These are phyloP conservation scores for Hypoxylon fragiforme DNA, from an alignment of 495 filamentous ascomycete genomes.

Conservation along the genomic window DNA sequence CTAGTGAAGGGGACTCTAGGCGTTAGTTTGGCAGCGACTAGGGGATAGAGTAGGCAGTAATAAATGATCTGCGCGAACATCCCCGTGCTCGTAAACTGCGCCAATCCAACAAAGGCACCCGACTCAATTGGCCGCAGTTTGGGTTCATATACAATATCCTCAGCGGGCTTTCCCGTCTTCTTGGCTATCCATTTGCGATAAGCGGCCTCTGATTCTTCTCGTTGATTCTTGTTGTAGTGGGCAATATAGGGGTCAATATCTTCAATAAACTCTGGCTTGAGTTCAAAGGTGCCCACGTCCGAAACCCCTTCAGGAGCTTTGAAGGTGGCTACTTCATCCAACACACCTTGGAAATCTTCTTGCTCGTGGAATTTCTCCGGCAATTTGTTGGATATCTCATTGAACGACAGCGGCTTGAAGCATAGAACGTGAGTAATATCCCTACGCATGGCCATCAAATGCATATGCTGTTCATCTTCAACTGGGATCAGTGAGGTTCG, in stretches of 20 bases:
- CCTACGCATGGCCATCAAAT: conserved; percentile 72
- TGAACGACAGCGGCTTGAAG: conserved; percentile 94
- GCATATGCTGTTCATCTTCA: conserved; percentile 66
- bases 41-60: conserved; percentile 78
- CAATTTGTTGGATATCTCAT: conserved; percentile 78
- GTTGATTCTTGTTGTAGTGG: conserved; percentile 94
- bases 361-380: conserved; percentile 84
- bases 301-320: conserved; percentile 86
- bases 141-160: conserved; percentile 93
- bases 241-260: conserved; percentile 92
- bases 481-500: conserved; percentile 74
- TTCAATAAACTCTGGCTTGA: conserved; percentile 81
- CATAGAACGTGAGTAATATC: conserved; percentile 94
- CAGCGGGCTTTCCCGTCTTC: conserved; percentile 75
- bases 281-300: conserved; percentile 89
- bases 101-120: conserved; percentile 74
- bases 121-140: conserved; percentile 75
- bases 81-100: conserved; percentile 75
- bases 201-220: conserved; percentile 89
- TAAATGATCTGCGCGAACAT: conserved; percentile 91
- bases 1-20: conserved; percentile 76
- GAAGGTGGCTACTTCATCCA: conserved; percentile 89
- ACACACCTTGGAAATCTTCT: conserved; percentile 74
- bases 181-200: conserved; percentile 86
- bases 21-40: conserved; percentile 64